These are phyloP conservation scores for Hevea brasiliensis DNA, from an alignment of 345 rosid species.

Conservation along the genomic window DNA sequence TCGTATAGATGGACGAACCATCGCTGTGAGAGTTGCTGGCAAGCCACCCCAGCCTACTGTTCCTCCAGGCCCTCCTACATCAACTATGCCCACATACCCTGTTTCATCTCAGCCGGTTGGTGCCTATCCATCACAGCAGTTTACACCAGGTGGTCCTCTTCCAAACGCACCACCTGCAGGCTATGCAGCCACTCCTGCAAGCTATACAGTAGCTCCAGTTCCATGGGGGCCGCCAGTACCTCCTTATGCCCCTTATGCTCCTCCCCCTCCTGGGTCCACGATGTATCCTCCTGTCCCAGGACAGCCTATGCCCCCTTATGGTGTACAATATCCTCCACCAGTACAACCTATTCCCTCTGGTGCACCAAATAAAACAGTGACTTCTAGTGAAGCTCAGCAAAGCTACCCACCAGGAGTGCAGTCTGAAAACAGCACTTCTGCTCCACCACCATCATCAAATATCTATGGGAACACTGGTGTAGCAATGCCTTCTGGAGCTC, in stretches of 20 bases:
- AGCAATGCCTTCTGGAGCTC: constrained; percentile 48
- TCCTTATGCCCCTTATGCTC: constrained; percentile 67
- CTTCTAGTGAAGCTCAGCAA: constrained; percentile 69
- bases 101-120: constrained; percentile 61
- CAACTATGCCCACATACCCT: constrained; percentile 60
- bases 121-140: constrained; percentile 78
- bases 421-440: constrained; percentile 57
- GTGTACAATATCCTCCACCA: constrained; percentile 71
- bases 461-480: constrained; percentile 48
- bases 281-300: constrained; percentile 73
- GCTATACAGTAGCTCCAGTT: constrained; percentile 43
- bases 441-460: constrained; percentile 52
- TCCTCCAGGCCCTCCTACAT: constrained; percentile 75
- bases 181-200: constrained; percentile 44
- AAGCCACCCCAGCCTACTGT: constrained; percentile 83
- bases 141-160: constrained; percentile 68
- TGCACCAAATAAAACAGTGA: constrained; percentile 43
- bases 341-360: constrained; percentile 73
- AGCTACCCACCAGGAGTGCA: constrained; percentile 90
- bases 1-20: constrained; percentile 79
- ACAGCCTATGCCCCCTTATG: constrained; percentile 90
- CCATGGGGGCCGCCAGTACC: constrained; percentile 96
- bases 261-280: constrained; percentile 64
- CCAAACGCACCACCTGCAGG: constrained; percentile 51
- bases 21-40: constrained; percentile 96